Evolutionary conservation across 2,329 filamentous ascomycete genomes (phyloP).

Genomic region (Monosporascus sp.): DNA sequence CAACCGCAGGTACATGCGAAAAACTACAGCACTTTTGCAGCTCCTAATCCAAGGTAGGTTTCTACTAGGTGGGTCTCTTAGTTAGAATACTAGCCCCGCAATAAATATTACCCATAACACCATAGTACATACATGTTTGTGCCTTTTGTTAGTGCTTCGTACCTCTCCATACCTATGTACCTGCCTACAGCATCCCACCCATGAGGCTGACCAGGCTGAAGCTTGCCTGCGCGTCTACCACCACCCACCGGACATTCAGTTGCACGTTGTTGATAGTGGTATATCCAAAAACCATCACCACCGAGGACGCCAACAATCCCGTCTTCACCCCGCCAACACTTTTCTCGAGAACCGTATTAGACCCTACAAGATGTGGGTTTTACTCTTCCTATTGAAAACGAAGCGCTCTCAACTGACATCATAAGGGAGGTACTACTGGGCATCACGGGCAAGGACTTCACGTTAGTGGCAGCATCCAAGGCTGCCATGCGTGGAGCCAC

Average conservation of each 20-base stretch:
- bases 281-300: not conserved
- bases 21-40: no score
- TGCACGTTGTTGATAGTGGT: not conserved
- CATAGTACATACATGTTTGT: not conserved
- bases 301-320: not conserved
- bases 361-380: conserved; percentile 12
- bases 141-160: not conserved
- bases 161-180: not conserved
- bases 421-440: conserved; percentile 93
- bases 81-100: no score
- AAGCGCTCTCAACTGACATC: conserved; percentile 4
- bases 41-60: no score
- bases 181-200: conserved; percentile 3
- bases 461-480: conserved; percentile 95
- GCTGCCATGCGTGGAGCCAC: conserved; percentile 97
- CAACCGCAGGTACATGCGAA: no score
- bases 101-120: no score
- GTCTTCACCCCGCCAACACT: not conserved
- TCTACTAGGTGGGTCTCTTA: no score
- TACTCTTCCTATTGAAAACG: not conserved
- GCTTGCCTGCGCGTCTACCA: conserved; percentile 35
- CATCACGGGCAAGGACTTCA: conserved; percentile 99
- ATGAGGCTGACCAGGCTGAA: conserved; percentile 34
- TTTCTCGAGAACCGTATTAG: not conserved
- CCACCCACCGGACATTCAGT: no score